Evolutionary conservation across 495 filamentous ascomycete species (phyloP).

Genomic region (Lasiosphaeriaceae sp.): DNA sequence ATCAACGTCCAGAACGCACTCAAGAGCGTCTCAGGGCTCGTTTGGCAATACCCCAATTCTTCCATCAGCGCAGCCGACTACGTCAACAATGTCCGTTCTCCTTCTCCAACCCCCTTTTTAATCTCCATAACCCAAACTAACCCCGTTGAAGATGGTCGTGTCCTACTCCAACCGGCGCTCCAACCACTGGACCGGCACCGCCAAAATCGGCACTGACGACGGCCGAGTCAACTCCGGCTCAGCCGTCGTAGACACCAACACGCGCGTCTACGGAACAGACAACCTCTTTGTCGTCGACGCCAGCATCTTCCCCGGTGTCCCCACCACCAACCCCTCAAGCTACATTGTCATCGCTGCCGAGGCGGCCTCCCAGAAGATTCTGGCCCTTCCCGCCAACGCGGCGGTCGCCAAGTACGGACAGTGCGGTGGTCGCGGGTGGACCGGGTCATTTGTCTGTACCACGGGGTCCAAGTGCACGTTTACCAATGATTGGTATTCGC

Average conservation of each 20-base stretch:
- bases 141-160: slow-evolving; percentile 30
- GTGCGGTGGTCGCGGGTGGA: slow-evolving; percentile 41
- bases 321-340: slow-evolving; percentile 56
- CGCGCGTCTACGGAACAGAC: slow-evolving; percentile 67
- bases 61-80: slow-evolving; percentile 51
- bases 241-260: slow-evolving; percentile 68
- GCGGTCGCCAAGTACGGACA: slow-evolving; percentile 25
- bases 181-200: slow-evolving; percentile 67
- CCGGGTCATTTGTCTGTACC: slow-evolving; percentile 19
- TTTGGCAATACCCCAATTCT: slow-evolving; percentile 48
- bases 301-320: slow-evolving; percentile 59
- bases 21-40: slow-evolving; percentile 48
- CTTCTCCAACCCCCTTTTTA: not conserved
- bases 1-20: slow-evolving; percentile 57
- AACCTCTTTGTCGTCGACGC: slow-evolving; percentile 65
- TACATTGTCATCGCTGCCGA: slow-evolving; percentile 58
- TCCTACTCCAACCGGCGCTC: slow-evolving; percentile 55
- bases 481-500: slow-evolving; percentile 26
- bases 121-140: slow-evolving; percentile 2
- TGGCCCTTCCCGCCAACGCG: slow-evolving; percentile 33
- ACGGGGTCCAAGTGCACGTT: slow-evolving; percentile 16
- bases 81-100: slow-evolving; percentile 36
- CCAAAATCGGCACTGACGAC: slow-evolving; percentile 64
- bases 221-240: slow-evolving; percentile 55
- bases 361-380: slow-evolving; percentile 47